Evolutionary conservation across 2,329 filamentous ascomycete species (phyloP).

Genomic region (Clonostachys byssicola): DNA sequence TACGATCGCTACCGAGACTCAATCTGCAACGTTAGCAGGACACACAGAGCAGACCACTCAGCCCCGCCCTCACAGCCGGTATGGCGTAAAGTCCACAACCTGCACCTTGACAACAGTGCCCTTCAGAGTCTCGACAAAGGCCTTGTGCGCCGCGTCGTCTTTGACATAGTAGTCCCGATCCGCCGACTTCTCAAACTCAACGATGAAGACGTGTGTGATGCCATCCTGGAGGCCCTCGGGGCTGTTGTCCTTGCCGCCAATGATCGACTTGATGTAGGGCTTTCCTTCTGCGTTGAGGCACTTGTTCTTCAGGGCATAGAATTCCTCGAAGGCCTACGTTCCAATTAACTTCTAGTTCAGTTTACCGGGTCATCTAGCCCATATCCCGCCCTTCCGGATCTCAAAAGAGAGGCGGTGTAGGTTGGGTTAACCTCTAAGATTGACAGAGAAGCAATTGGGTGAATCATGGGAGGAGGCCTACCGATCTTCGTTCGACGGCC

Average conservation of each 20-base stretch:
- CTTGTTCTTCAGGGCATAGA: constrained; percentile 1
- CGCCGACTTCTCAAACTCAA: constrained; percentile 55
- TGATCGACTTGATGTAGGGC: constrained; percentile 53
- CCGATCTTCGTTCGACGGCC: not conserved
- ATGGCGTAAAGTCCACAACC: constrained; percentile 52
- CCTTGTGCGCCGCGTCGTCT: constrained; percentile 58
- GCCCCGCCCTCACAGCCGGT: not conserved
- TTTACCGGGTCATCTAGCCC: too few relatives aligned
- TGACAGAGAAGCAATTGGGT: not conserved
- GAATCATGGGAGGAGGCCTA: not conserved
- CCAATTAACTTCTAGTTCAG: not conserved
- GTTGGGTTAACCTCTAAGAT: too few relatives aligned
- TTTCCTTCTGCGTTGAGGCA: not conserved
- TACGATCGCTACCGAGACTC: too few relatives aligned
- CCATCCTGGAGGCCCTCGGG: constrained; percentile 52
- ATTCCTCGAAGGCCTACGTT: not conserved
- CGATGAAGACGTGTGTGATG: constrained; percentile 63
- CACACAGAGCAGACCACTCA: not conserved
- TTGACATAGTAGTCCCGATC: constrained; percentile 64
- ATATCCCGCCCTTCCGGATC: too few relatives aligned
- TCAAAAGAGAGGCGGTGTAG: too few relatives aligned
- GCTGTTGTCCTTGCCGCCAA: constrained; percentile 56
- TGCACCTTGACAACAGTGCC: constrained; percentile 36
- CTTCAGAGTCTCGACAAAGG: constrained; percentile 30
- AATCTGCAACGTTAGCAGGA: too few relatives aligned